These are phyloP conservation scores for Chamaecyparis obtusa DNA, from an alignment of 75 land plant genomes.

Conservation along the genomic window DNA sequence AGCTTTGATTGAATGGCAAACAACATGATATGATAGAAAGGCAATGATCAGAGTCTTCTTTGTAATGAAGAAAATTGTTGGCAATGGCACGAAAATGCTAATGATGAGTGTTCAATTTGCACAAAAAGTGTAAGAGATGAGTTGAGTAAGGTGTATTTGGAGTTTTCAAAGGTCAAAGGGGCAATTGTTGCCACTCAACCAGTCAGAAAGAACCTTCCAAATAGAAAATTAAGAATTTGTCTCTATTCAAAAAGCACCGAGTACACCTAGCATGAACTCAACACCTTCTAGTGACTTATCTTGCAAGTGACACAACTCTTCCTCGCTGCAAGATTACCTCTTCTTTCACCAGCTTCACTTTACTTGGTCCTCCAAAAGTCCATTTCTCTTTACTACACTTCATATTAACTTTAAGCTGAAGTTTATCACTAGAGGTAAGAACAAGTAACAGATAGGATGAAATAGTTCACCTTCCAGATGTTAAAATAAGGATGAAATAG, in stretches of 20 bases:
- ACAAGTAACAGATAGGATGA: neutral
- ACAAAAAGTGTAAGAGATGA: neutral
- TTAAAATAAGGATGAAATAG: too few species aligned
- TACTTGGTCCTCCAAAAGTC: neutral
- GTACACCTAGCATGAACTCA: neutral
- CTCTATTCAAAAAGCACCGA: neutral
- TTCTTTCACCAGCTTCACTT: neutral
- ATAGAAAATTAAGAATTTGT: neutral
- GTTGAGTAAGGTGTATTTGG: neutral
- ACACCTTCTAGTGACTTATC: neutral
- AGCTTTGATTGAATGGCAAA: too few species aligned
- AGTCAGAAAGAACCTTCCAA: neutral
- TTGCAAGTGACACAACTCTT: neutral
- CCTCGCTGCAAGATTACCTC: neutral
- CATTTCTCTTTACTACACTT: too few species aligned
- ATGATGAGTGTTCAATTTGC: neutral
- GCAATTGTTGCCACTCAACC: neutral
- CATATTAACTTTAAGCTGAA: neutral
- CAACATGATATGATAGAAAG: too few species aligned
- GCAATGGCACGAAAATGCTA: neutral
- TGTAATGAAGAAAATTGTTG: too few species aligned
- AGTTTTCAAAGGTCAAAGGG: neutral
- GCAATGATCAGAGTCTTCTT: too few species aligned
- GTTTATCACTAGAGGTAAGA: neutral
- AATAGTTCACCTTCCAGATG: neutral